Percentiles rank a stretch among this genome's conserved stretches.
phyloP scores from a whole-genome alignment of 768 basidiomycete genomes.

The Clitopilus hobsonii region DNA sequence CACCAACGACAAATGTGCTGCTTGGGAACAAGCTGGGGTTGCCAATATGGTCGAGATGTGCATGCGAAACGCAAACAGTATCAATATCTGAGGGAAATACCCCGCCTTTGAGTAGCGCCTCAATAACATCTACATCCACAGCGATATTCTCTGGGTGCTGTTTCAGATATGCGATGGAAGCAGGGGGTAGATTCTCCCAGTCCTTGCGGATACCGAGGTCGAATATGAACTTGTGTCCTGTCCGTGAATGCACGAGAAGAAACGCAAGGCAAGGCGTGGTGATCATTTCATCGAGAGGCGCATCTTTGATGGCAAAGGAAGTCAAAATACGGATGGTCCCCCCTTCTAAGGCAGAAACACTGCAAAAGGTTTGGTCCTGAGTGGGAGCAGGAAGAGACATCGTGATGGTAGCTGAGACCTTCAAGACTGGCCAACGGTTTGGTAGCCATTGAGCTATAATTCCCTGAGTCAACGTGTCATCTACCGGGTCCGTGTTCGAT shows the following conservation, averaged over 20 bases:
- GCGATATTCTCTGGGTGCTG: slow-evolving; percentile 10
- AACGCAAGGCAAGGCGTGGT: slow-evolving; percentile 44
- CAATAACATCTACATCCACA: slow-evolving; percentile 31
- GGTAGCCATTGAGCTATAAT: too few relatives aligned
- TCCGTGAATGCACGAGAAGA: slow-evolving; percentile 39
- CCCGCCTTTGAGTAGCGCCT: slow-evolving; percentile 43
- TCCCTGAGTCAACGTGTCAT: too few relatives aligned
- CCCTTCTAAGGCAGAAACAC: slow-evolving; percentile 50
- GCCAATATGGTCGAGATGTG: slow-evolving; percentile 49
- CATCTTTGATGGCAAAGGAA: slow-evolving; percentile 28
- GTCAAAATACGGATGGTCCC: slow-evolving; percentile 26
- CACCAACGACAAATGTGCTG: slow-evolving; percentile 42
- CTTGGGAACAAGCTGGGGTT: slow-evolving; percentile 36
- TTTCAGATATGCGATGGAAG: slow-evolving; percentile 20
- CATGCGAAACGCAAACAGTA: slow-evolving; percentile 40
- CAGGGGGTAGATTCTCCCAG: slow-evolving; percentile 32
- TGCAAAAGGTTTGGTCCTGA: slow-evolving; percentile 38
- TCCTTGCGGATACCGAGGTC: slow-evolving; percentile 50
- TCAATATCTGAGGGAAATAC: slow-evolving; percentile 33
- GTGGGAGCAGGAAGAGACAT: slow-evolving; percentile 29
- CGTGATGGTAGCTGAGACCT: background rate
- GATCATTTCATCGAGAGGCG: slow-evolving; percentile 18
- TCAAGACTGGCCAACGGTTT: too few relatives aligned
- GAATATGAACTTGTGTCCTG: slow-evolving; percentile 34
- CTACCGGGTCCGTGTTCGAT: too few relatives aligned